Conservation (phyloP, 1,139 yeast species). For the Yamadazyma oceani region DNA sequence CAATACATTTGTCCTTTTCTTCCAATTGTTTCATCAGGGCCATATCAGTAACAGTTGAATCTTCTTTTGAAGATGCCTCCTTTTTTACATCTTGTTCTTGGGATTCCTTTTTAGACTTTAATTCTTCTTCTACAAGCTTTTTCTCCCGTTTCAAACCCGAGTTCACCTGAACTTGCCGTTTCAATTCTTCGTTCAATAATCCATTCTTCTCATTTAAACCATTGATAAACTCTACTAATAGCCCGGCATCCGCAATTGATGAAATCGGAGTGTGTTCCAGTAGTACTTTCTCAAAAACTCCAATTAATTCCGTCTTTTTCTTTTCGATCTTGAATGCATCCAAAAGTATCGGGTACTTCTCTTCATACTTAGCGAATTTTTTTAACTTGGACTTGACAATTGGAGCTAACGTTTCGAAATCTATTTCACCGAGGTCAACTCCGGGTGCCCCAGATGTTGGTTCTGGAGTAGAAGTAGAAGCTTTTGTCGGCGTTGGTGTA, state of each 20-base stretch:
- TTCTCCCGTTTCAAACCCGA: constrained; percentile 17
- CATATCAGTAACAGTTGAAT: not conserved
- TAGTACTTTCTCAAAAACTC: constrained; percentile 65
- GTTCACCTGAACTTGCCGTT: constrained; percentile 21
- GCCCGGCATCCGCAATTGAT: constrained; percentile 68
- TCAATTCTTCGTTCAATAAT: constrained; percentile 55
- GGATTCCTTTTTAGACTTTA: constrained; percentile 15
- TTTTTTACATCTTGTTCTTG: constrained; percentile 5
- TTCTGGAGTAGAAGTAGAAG: constrained; percentile 7
- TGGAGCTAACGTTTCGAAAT: constrained; percentile 48
- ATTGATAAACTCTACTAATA: constrained; percentile 66
- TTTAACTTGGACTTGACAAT: constrained; percentile 61
- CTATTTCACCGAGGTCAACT: constrained; percentile 17
- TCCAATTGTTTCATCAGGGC: not conserved
- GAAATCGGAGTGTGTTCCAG: constrained; percentile 81
- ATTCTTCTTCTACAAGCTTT: constrained; percentile 16
- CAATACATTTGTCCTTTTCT: constrained; percentile 1
- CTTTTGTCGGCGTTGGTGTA: too few relatives aligned
- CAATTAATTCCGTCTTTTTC: constrained; percentile 61
- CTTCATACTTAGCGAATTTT: constrained; percentile 85
- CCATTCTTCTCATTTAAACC: constrained; percentile 63
- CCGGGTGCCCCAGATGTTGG: constrained; percentile 2
- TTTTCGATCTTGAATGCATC: constrained; percentile 86
- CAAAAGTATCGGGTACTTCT: constrained; percentile 77
- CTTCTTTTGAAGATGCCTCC: not conserved